Evolutionary conservation across 129 eudicot genomes (phyloP), one percentile per base, ranked within the genome.

Genomic region (Mikania micrantha): DNA sequence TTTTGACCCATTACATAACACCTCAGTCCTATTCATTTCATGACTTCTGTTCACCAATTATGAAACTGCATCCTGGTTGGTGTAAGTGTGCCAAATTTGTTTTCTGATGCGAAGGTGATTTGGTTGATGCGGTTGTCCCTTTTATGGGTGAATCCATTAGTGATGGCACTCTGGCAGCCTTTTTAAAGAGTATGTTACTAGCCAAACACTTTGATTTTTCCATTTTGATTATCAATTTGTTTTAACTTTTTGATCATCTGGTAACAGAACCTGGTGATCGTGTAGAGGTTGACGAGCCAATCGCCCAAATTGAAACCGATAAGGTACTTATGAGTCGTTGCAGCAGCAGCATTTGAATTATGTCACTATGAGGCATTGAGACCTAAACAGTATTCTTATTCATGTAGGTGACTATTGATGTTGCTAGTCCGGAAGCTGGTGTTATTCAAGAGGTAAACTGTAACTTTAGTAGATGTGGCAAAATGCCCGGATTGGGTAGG

Each of bases 291-390:
- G 89, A 84, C 36, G 85, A 84, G 81, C 85, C 89, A 41, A 84
- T 84, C 47, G 89, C 89, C 31, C 89, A 84, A 70, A 68, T 84
- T 56, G 89, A 84, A 78, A 84, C 89, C 17, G 90, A 85, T 52
- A 85, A 84, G 90, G 90, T 84, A 71, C 22, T 50, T 47, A 19
- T 49, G 5, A 52, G 17, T 71, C 44, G 52, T 16, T 67, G 35
- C 64, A 60, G 31, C 39, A 15, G 20, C 50, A 44, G 50, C 50
- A 38, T 8, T 29, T 29, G n/a, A 36, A 7, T 15, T 10, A 9
- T 44, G 20, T 44, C 50, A n/a, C 71, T 59, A 56, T 57, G 59
- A 19, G 24, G 60, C 4, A 20, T 77, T 57, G 59, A 19, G 24
- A 52, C 4, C 27, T 77, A 52, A 76, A 73, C 50, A 15, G 8